These are phyloP conservation scores for Priceomyces melissophilus DNA, from an alignment of 805 yeast genomes.

Conservation along the genomic window DNA sequence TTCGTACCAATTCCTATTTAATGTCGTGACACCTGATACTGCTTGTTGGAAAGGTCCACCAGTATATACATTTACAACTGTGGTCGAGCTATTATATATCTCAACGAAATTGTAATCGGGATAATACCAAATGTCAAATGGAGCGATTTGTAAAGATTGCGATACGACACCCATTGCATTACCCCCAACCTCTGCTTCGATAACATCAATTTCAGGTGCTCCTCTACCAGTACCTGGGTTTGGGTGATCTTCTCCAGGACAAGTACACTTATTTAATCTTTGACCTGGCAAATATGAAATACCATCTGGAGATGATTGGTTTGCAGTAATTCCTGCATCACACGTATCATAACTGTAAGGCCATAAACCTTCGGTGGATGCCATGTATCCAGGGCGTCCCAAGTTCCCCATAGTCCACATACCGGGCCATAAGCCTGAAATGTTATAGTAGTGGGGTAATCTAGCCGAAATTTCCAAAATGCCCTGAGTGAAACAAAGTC, in stretches of 20 bases:
- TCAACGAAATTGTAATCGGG: conserved; percentile 82
- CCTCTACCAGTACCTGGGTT: conserved; percentile 87
- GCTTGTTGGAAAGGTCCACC: conserved; percentile 96
- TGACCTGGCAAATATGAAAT: conserved; percentile 86
- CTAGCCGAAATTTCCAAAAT: conserved; percentile 69
- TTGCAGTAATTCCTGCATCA: conserved; percentile 95
- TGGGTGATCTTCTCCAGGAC: conserved; percentile 83
- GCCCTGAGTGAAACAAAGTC: conserved; percentile 86
- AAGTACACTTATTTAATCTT: conserved; percentile 70
- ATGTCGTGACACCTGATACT: conserved; percentile 71
- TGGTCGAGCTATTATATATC: conserved; percentile 61
- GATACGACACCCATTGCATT: conserved; percentile 63
- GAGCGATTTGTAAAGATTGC: conserved; percentile 88
- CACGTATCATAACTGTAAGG: conserved; percentile 85
- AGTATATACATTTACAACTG: conserved; percentile 78
- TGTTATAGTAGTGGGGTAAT: conserved; percentile 74
- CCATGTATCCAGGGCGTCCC: conserved; percentile 87
- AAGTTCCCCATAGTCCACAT: conserved; percentile 91
- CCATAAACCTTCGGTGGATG: conserved; percentile 92
- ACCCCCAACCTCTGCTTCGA: conserved; percentile 73
- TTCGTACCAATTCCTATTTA: conserved; percentile 81
- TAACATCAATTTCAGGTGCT: conserved; percentile 89
- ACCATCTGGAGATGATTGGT: conserved; percentile 89
- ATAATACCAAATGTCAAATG: conserved; percentile 88
- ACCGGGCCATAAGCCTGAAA: conserved; percentile 95